These are phyloP conservation scores for Actinomortierella ambigua DNA, from an alignment of 371 early-diverging fungal species.

Conservation along the genomic window DNA sequence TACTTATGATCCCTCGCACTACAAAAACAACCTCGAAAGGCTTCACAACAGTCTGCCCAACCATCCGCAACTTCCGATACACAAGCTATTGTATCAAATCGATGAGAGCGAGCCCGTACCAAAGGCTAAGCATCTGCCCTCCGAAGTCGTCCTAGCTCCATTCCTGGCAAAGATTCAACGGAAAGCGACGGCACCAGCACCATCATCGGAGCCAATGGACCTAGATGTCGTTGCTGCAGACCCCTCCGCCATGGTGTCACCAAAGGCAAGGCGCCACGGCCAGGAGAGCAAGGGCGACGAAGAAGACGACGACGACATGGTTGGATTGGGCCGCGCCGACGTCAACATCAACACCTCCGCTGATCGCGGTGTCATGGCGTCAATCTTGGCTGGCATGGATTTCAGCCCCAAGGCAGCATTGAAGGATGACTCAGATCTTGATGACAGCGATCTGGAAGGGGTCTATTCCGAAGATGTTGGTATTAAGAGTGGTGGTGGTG, in stretches of 20 bases:
- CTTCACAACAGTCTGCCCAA: constrained; percentile 55
- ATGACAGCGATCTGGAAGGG: constrained; percentile 11
- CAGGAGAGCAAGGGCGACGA: background rate
- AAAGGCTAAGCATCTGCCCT: constrained; percentile 34
- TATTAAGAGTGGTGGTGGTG: background rate
- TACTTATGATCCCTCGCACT: constrained; percentile 73
- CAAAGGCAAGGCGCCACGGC: too few species aligned
- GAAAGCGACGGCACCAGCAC: too few species aligned
- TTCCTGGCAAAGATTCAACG: constrained; percentile 10
- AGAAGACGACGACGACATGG: constrained; percentile 3
- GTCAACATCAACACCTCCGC: background rate
- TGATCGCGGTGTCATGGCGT: constrained; percentile 41
- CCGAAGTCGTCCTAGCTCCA: constrained; percentile 26
- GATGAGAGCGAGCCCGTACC: constrained; percentile 40
- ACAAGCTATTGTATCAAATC: constrained; percentile 28
- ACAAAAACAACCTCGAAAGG: constrained; percentile 73
- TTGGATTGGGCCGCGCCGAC: too few species aligned
- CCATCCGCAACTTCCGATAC: constrained; percentile 26
- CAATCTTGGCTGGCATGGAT: constrained; percentile 37
- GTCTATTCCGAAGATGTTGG: constrained; percentile 29
- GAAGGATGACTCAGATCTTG: constrained; percentile 32
- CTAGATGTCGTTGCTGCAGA: background rate
- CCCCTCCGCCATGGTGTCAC: background rate
- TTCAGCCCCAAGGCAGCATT: constrained; percentile 22
- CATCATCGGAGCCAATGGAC: too few species aligned